Evolutionary conservation across 2,329 filamentous ascomycete genomes (phyloP).

Genomic region (Elsinoe perseae): DNA sequence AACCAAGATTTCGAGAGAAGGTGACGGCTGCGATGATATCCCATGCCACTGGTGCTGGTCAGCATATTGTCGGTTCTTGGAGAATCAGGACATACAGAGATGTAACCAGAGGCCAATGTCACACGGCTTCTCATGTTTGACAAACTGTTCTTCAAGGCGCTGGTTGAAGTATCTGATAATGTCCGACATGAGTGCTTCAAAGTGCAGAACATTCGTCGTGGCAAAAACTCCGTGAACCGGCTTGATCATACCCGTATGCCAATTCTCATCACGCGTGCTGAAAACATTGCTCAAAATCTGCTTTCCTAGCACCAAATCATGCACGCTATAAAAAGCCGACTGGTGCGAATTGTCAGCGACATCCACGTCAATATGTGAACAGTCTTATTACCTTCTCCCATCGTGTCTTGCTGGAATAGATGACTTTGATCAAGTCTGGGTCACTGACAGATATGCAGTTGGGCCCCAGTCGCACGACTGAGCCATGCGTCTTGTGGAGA

Average conservation of each 20-base stretch:
- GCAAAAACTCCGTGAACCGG: slow-evolving; percentile 5
- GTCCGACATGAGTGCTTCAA: slow-evolving; percentile 8
- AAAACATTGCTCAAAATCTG: slow-evolving; percentile 11
- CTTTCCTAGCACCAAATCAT: slow-evolving; percentile 4
- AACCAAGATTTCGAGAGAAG: neutral
- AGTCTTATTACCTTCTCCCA: neutral
- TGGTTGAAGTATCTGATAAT: slow-evolving; percentile 5
- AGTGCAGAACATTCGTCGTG: slow-evolving; percentile 3
- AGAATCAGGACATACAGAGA: neutral
- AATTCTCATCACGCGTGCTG: slow-evolving; percentile 9
- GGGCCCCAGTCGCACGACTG: slow-evolving; percentile 18
- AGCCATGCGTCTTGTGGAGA: slow-evolving; percentile 3
- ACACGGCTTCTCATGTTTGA: neutral
- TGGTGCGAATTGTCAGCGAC: neutral
- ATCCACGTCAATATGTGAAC: neutral
- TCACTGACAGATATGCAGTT: neutral
- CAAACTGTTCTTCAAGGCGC: slow-evolving; percentile 6
- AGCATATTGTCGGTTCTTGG: neutral
- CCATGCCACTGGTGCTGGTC: neutral
- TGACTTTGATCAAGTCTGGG: slow-evolving; percentile 4
- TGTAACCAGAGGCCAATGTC: slow-evolving; percentile 13
- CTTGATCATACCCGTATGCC: slow-evolving; percentile 9
- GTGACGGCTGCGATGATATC: neutral
- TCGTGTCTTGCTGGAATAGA: slow-evolving; percentile 8
- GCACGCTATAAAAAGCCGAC: slow-evolving; percentile 1